These are phyloP conservation scores for Sutorius eximius DNA, from an alignment of 1,284 basidiomycete species.

Conservation along the genomic window DNA sequence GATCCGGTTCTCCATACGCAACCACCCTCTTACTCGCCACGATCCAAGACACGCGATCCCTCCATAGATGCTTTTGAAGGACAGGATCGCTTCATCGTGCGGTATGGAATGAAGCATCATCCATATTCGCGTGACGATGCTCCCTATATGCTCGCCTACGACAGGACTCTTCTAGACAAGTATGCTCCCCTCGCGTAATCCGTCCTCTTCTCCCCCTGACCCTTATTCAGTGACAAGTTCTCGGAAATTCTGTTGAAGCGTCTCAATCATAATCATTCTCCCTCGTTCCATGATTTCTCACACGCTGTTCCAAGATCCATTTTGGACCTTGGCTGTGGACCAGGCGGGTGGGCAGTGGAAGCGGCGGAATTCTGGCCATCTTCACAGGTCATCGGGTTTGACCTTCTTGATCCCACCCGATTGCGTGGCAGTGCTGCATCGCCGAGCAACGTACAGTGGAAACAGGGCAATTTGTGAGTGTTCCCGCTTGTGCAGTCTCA, in stretches of 20 bases:
- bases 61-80: conserved; percentile 26
- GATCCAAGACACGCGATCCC: conserved; percentile 8
- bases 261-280: conserved; percentile 48
- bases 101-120: conserved; percentile 51
- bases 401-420: conserved; percentile 55
- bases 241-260: conserved; percentile 52
- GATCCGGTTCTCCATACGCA: neutral
- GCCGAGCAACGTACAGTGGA: conserved; percentile 53
- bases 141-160: conserved; percentile 66
- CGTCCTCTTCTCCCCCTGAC: conserved; percentile 14
- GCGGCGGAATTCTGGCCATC: conserved; percentile 61
- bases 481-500: neutral
- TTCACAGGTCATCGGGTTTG: conserved; percentile 59
- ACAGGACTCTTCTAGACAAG: conserved; percentile 58
- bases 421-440: conserved; percentile 30
- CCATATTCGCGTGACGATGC: conserved; percentile 49
- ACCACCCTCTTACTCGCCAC: neutral
- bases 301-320: conserved; percentile 52
- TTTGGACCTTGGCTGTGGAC: conserved; percentile 72
- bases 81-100: conserved; percentile 40
- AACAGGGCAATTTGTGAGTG: conserved; percentile 66
- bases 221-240: conserved; percentile 51
- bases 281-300: conserved; percentile 60
- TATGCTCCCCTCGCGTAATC: conserved; percentile 34
- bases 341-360: conserved; percentile 61